Evolutionary conservation across 2,329 filamentous ascomycete genomes (phyloP).

Genomic region (Exophiala alcalophila): DNA sequence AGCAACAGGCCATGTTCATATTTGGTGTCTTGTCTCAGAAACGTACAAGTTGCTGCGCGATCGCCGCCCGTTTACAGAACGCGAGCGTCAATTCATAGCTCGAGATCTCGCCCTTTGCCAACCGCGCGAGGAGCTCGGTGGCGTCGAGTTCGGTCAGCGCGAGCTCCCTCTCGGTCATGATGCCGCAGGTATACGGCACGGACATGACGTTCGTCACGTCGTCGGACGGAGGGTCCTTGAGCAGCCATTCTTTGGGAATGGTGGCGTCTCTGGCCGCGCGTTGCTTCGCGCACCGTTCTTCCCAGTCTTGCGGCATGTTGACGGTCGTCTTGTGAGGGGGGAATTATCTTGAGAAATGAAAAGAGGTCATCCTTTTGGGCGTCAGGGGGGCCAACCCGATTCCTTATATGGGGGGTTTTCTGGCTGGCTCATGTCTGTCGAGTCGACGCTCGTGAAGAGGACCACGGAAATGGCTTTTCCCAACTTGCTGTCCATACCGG

Average conservation of each 20-base stretch:
- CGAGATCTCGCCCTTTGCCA: constrained; percentile 11
- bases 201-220: neutral
- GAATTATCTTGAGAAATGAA: too few species aligned
- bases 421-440: too few species aligned
- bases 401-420: too few species aligned
- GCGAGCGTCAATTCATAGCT: constrained; percentile 50
- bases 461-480: too few species aligned
- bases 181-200: neutral
- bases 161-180: constrained; percentile 4
- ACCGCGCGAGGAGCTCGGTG: constrained; percentile 1
- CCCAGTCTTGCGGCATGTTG: neutral
- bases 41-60: constrained; percentile 41
- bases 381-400: too few species aligned
- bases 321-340: too few species aligned
- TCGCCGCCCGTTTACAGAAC: constrained; percentile 52
- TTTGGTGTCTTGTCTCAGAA: neutral
- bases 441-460: too few species aligned
- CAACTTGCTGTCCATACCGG: too few species aligned
- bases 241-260: constrained; percentile 1
- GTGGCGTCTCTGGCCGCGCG: neutral
- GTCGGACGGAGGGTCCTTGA: neutral
- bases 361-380: too few species aligned
- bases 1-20: neutral
- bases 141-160: constrained; percentile 2
- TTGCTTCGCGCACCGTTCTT: neutral